Base-by-base conservation (phyloP, 225 moss, liverwort and hornwort genomes). In the Physcomitrium patens region DNA sequence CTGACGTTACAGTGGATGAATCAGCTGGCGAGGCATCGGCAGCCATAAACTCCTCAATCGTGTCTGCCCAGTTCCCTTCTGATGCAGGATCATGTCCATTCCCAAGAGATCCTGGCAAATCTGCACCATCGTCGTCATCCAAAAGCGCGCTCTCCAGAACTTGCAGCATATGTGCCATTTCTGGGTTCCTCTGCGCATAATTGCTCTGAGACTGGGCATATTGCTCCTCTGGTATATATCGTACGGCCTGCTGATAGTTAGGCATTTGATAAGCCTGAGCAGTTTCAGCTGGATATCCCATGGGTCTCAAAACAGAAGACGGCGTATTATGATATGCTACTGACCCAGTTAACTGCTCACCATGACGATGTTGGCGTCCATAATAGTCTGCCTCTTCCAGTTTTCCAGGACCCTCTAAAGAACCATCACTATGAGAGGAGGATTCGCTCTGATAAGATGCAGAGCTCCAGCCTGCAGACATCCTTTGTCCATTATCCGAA, bases 121-220 rank as follows among this genome's bases (percentile, higher is more conserved):
- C 76, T 7, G 62, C 80, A 12, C 70, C 81, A 0, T 80, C 77
- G 0, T 81, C 87, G 10, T 86, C 89, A 59, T 86, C 84, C 77
- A 89, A 61, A 58, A 89, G 49, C 55, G 82, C 80, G 11, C 82
- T 87, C 80, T 89, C 89, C 59, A 89, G 55, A 72, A 80, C 77
- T 64, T 87, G 80, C 56, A 89, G 76, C 84, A 82, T 82, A 0
- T 82, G 82, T n/a, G 70, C 84, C 64, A 84, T 24, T 48, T 80
- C 82, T 49, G 82, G 70, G 62, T 79, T 20, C 54, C 19, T 74
- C 48, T 60, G 44, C 18, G 68, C 23, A 44, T 62, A 78, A 61
- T 69, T 72, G 75, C 78, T 80, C 49, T 80, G 85, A 13, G 66
- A 52, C 41, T 77, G 82, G 1, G 75, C 82, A 53, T 70, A 82